Evolutionary conservation across 2,329 filamentous ascomycete species (phyloP).

Genomic region (Hypoxylon sp.): DNA sequence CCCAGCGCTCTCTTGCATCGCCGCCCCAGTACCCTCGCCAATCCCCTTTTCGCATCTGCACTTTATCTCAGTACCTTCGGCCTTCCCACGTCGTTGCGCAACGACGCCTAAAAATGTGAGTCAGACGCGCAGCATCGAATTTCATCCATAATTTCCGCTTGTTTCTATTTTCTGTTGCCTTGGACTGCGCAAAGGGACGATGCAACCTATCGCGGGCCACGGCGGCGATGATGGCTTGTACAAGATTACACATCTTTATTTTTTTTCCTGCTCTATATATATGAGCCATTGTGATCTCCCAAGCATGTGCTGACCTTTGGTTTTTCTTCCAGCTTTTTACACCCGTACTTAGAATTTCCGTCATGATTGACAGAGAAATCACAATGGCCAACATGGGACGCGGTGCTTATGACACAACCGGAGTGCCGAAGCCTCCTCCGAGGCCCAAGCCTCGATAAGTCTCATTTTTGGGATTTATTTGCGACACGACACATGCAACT

Average conservation of each 20-base stretch:
- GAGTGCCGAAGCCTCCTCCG: constrained; percentile 54
- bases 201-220: constrained; percentile 35
- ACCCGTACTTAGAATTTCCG: constrained; percentile 26
- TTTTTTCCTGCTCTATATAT: constrained; percentile 30
- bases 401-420: constrained; percentile 55
- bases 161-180: constrained; percentile 41
- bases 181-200: constrained; percentile 31
- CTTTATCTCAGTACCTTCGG: constrained; percentile 40
- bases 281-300: constrained; percentile 1
- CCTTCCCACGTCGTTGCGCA: constrained; percentile 48
- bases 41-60: constrained; percentile 46
- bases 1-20: constrained; percentile 49
- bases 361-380: constrained; percentile 51
- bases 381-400: constrained; percentile 54
- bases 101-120: constrained; percentile 52
- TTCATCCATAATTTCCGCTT: constrained; percentile 38
- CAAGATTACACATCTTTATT: constrained; percentile 10
- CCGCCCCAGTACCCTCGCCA: constrained; percentile 50
- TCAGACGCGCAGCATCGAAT: constrained; percentile 51
- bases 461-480: constrained; percentile 18
- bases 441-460: constrained; percentile 53
- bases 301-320: constrained; percentile 40
- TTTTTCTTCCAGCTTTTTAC: constrained; percentile 21
- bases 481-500: constrained; percentile 20
- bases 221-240: constrained; percentile 35